Evolutionary conservation across 2,329 filamentous ascomycete genomes (phyloP).

Genomic region (Penicillium glabrum): DNA sequence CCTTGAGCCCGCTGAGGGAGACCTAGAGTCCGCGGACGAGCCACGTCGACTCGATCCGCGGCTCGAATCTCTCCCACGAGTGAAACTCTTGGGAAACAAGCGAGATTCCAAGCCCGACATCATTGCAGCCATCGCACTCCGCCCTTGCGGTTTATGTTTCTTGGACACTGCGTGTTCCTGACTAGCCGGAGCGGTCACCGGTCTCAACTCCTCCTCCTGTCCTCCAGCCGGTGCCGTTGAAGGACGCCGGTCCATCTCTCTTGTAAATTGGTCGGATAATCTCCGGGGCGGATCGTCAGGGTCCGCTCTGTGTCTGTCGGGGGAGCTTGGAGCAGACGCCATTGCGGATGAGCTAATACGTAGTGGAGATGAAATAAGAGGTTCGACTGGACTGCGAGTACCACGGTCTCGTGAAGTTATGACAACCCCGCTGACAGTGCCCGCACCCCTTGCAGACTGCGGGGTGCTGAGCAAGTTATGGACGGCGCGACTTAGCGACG

Average conservation of each 20-base stretch:
- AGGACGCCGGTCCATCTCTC: slow-evolving; percentile 25
- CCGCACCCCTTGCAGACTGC: slow-evolving; percentile 33
- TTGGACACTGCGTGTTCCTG: slow-evolving; percentile 9
- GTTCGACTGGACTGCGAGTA: slow-evolving; percentile 24
- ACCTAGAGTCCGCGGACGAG: slow-evolving; percentile 38
- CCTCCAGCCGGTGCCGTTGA: slow-evolving; percentile 2
- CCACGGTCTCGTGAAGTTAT: slow-evolving; percentile 23
- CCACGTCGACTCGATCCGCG: slow-evolving; percentile 43
- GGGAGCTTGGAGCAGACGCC: slow-evolving; percentile 33
- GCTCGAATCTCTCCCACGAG: slow-evolving; percentile 36
- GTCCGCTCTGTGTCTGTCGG: slow-evolving; percentile 27
- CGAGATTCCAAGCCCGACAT: slow-evolving; percentile 43
- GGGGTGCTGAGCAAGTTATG: slow-evolving; percentile 61
- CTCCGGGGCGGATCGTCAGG: slow-evolving; percentile 37
- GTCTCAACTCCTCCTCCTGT: slow-evolving; percentile 11
- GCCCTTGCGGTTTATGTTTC: slow-evolving; percentile 20
- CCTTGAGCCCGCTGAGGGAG: slow-evolving; percentile 21
- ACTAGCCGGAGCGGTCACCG: slow-evolving; percentile 4
- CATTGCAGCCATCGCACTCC: slow-evolving; percentile 49
- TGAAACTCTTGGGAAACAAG: slow-evolving; percentile 34
- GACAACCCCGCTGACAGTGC: slow-evolving; percentile 36
- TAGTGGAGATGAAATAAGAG: slow-evolving; percentile 32
- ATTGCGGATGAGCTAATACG: slow-evolving; percentile 33
- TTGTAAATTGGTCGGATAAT: slow-evolving; percentile 33
- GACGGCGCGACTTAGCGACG: slow-evolving; percentile 57